Base-by-base conservation (phyloP, 495 filamentous ascomycete genomes). In the Penicillium tannophilum region DNA sequence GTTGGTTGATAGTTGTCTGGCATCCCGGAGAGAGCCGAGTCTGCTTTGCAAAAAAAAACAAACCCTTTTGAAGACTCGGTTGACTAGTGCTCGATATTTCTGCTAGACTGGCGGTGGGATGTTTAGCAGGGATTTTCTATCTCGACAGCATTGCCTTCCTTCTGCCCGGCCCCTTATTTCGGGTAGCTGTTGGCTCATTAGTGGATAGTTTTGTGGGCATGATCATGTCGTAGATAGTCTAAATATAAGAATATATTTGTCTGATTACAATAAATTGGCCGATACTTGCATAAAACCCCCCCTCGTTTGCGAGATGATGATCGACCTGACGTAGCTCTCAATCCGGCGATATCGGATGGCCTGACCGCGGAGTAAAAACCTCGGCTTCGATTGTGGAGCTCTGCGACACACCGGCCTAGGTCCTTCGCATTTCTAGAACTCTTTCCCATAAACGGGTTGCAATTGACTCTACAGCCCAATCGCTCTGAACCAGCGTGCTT, bases 321-420 rank as follows among this genome's bases (percentile, higher is more conserved):
- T 58, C 26, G 42, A 45, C 45, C 54, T 55, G 49, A 61, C 50
- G 52, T 49, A 20, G 17, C 14, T 28, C 45, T 59, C 48, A 33
- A 48, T 47, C 56, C 61, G 60, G 67, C 67, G 64, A 60, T 62
- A 63, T 67, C 67, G 67, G 67, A 55, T 65, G 57, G 64, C 47
- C 60, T 70, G 62, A 64, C 64, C 59, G 67, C 65, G 63, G 65
- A 66, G 63, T 1, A 68, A 68, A 52, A 68, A 54, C 51, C 55
- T 63, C 54, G 62, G 52, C 62, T 36, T 51, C 59, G 55, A 54
- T 45, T 56, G 65, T 64, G 67, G 64, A 70, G 65, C 67, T 70
- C 56, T 42, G n/a, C 31, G 49, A 51, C 44, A 50, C 48, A 50
- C 6, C 51, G 30, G 41, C 47, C 26, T 46, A 52, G 45, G 42